Base-by-base conservation (phyloP, 805 yeast species). In the Ogataea paraovalis region DNA sequence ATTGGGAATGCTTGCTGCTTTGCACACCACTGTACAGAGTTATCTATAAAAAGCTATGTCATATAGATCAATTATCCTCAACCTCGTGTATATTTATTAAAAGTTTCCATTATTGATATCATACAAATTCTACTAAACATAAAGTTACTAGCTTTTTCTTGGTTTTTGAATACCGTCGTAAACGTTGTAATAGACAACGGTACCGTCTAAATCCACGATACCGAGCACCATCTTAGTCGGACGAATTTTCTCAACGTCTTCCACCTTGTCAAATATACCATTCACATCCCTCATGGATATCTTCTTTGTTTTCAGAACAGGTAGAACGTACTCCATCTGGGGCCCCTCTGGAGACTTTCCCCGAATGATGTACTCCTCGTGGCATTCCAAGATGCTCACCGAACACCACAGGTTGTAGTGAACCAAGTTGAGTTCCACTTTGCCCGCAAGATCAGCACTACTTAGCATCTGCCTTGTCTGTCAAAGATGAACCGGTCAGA, bases 81-180 rank as follows among this genome's bases (percentile, higher is more conserved):
- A n/a, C n/a, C n/a, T n/a, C n/a, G n/a, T n/a, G 36, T 20, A n/a
- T 16, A 22, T 9, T 10, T 25, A 25, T 25, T 25, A 25, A n/a
- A n/a, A n/a, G n/a, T n/a, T n/a, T n/a, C n/a, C n/a, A n/a, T n/a
- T n/a, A n/a, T n/a, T n/a, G n/a, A n/a, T n/a, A n/a, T n/a, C n/a
- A n/a, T n/a, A n/a, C n/a, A n/a, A n/a, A n/a, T n/a, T n/a, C n/a
- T n/a, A n/a, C n/a, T n/a, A n/a, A n/a, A n/a, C n/a, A n/a, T n/a
- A n/a, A n/a, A n/a, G 27, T 22, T 34, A 18, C 32, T 37, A 40
- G 32, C 50, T 49, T 33, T 52, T 53, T 48, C 77, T 72, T 1
- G 91, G 91, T 60, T 79, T 79, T 30, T 73, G 79, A 9, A 84
- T 64, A 3, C 91, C 91, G 55, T 79, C 80, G 60, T 83, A 79